A percentile compares a stretch with the other conserved stretches of the same genome.
These are phyloP conservation scores for Cercospora janseana DNA, from an alignment of 2,329 filamentous ascomycete genomes.

Conservation along the genomic window DNA sequence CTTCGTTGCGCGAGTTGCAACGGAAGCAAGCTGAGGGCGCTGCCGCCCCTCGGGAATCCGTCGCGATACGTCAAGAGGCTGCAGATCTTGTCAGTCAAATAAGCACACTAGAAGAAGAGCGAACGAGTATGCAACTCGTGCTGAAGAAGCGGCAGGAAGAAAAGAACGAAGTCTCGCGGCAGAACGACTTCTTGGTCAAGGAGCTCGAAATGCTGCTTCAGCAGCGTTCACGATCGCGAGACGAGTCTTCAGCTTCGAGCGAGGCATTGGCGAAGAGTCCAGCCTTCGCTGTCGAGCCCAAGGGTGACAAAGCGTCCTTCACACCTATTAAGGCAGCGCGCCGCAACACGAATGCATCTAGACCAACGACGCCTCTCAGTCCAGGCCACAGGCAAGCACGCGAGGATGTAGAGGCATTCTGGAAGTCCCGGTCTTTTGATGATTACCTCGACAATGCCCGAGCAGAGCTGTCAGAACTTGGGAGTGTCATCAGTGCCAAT, in stretches of 20 bases:
- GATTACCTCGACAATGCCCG: constrained; percentile 39
- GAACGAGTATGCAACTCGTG: constrained; percentile 22
- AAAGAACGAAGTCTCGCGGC: constrained; percentile 31
- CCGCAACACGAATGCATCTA: constrained; percentile 12
- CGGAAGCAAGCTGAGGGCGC: constrained; percentile 13
- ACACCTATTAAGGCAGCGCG: constrained; percentile 16
- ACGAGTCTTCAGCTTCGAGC: constrained; percentile 8
- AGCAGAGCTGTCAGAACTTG: constrained; percentile 37
- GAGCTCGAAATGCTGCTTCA: constrained; percentile 32
- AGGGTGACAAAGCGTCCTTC: constrained; percentile 18
- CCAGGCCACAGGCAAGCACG: constrained; percentile 21
- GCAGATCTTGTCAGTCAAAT: constrained; percentile 26
- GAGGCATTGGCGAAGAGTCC: constrained; percentile 31
- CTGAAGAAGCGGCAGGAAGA: constrained; percentile 30
- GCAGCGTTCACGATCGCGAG: constrained; percentile 20
- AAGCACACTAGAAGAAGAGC: constrained; percentile 28
- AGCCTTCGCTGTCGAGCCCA: constrained; percentile 19
- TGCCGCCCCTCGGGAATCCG: constrained; percentile 15
- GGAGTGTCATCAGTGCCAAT: constrained; percentile 38
- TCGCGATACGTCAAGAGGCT: constrained; percentile 19
- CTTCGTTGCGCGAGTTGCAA: constrained; percentile 22
- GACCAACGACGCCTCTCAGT: constrained; percentile 23
- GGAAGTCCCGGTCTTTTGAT: constrained; percentile 35
- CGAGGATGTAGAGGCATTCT: constrained; percentile 23
- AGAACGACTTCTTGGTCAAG: constrained; percentile 33